phyloP scores from a whole-genome alignment of 1,284 basidiomycete species.

The Athelia psychrophila region DNA sequence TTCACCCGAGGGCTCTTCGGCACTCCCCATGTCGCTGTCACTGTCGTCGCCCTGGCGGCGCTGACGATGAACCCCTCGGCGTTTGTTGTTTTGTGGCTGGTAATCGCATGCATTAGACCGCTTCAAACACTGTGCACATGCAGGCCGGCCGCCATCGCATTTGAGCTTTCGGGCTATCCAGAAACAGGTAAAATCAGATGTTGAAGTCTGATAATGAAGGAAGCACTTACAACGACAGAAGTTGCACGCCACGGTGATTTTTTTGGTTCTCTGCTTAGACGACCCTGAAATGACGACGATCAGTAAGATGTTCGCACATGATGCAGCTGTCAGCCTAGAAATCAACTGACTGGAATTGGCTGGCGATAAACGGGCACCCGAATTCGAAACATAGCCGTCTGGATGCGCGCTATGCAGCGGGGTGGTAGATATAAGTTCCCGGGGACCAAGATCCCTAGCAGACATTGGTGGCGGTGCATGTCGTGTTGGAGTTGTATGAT shows the following conservation, averaged over 20 bases:
- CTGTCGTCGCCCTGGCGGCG: conserved; percentile 60
- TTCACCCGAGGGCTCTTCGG: conserved; percentile 54
- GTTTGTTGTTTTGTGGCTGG: conserved; percentile 65
- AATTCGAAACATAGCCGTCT: conserved; percentile 27
- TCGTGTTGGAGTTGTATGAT: conserved; percentile 39
- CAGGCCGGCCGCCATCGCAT: conserved; percentile 78
- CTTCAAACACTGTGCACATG: conserved; percentile 76
- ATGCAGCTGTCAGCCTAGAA: not conserved
- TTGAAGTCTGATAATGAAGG: not conserved
- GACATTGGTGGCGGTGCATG: conserved; percentile 46
- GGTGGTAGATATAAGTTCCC: conserved; percentile 39
- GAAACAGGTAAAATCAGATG: too few relatives aligned
- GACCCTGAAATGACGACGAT: conserved; percentile 21
- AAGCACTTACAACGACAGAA: conserved; percentile 74
- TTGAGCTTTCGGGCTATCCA: conserved; percentile 73
- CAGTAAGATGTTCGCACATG: not conserved
- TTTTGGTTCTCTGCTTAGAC: conserved; percentile 64
- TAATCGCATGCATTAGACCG: conserved; percentile 75
- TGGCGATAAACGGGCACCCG: conserved; percentile 28
- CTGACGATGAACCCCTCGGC: conserved; percentile 53
- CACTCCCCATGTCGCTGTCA: conserved; percentile 56
- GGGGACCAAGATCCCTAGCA: conserved; percentile 41
- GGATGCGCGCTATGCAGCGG: conserved; percentile 22
- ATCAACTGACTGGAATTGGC: conserved; percentile 27
- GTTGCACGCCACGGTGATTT: conserved; percentile 82